Evolutionary conservation across 1,139 yeast genomes (phyloP), one percentile per base, ranked within the genome.

Genomic region (Candida tunisiensis): DNA sequence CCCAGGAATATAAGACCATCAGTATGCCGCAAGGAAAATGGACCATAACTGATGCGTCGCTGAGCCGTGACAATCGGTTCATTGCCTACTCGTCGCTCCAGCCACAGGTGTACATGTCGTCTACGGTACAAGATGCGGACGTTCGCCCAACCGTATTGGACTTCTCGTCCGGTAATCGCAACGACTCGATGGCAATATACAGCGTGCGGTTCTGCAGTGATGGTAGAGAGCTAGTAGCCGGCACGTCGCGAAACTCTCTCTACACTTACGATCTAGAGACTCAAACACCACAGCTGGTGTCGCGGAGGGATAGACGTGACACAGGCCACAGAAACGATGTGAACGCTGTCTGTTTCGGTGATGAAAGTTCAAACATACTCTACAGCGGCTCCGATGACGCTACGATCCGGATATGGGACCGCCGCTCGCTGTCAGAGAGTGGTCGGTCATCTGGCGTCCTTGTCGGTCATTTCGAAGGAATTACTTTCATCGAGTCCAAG

Each of bases 331-430:
- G 11, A 14, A 14, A 36, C 16, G 51, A 46, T 19, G 47, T 45
- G 11, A 47, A 73, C 26, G 69, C 91, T 2, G 93, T 80, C 3
- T 62, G 93, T 35, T 70, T 88, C 2, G 75, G 79, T 10, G 67
- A 80, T 3, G 91, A 82, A 0, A 58, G 65, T 45, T 85, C 83
- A 2, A 73, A 74, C 39, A 62, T 73, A 15, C 61, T 80, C 21
- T 64, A 79, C 5, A 72, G 85, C 25, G 93, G 93, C 0, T 74
- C 88, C 1, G 85, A 82, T 45, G 94, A 82, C 47, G 64, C 75
- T 23, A 73, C 77, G 2, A 73, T 80, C 4, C 60, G 91, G 39
- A 80, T 82, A 3, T 82, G 93, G 93, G 93, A 82, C 45, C 22
- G 22, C 57, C 75, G 28, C 49, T 67, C 25, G 54, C 55, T 34